Base-by-base conservation (phyloP, 169 alveolate species). In the Theileria orientalis region DNA sequence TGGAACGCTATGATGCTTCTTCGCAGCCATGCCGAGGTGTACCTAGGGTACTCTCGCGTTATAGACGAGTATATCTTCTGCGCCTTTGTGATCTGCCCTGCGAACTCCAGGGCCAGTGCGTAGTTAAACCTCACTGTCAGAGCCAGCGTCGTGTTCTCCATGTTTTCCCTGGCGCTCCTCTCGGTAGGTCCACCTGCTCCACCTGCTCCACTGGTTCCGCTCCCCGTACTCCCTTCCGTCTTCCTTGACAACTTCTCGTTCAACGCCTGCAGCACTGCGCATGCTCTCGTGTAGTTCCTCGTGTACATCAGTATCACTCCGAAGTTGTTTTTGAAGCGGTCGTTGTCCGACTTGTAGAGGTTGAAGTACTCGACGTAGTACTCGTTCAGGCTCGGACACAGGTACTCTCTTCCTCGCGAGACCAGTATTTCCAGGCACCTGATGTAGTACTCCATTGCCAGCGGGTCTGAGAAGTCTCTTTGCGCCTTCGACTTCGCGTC, bases 21-120 rank as follows among this genome's bases (percentile, higher is more conserved):
- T 44, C 84, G 16, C 13, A 82, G 67, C 89, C 89, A 82, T 0
- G 89, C 77, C 0, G 77, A 44, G 8, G 68, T 68, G 30, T 73
- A 82, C 33, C 70, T 72, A 1, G 85, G 84, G 69, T 64, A 74
- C 29, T 82, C 84, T 35, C 69, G 9, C 32, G 89, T 82, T 7
- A 82, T 1, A 2, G 56, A 19, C 16, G 78, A 64, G 42, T 73
- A 74, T 7, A 82, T 54, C 44, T 44, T 74, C 11, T 82, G 83
- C 14, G 89, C 83, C 13, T 47, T 63, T 30, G 73, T 1, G 21
- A 64, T 21, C 9, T 82, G 56, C 7, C 89, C 89, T 9, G 63
- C 14, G 14, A 59, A 68, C 33, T 82, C 89, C 47, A 56, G 37
- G 3, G 80, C 89, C 54, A 72, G 69, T 1, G 73, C 89, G 21